A percentile compares a stretch with the other conserved stretches of the same genome.
phyloP scores from a whole-genome alignment of 148 eudicot genomes.

The Rhododendron molle region DNA sequence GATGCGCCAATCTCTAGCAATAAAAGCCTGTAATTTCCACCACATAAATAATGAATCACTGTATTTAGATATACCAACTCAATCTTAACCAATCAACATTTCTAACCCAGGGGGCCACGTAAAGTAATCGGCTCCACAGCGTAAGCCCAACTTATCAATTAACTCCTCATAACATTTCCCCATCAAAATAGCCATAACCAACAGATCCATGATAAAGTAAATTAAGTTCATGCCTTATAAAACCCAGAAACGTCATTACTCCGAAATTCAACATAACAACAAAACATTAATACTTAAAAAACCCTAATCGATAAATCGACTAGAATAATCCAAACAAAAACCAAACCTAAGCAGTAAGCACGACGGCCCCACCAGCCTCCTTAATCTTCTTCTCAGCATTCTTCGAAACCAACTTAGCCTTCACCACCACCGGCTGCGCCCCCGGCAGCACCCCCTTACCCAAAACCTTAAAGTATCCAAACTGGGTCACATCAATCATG shows the following conservation, averaged over 20 bases:
- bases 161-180: neutral
- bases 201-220: neutral
- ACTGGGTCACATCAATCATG: conserved; percentile 31
- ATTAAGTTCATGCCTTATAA: neutral
- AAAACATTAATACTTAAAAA: neutral
- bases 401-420: conserved; percentile 33
- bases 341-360: conserved; percentile 40
- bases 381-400: conserved; percentile 48
- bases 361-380: conserved; percentile 50
- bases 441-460: conserved; percentile 23
- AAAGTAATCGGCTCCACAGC: neutral
- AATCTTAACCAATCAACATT: neutral
- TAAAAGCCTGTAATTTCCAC: neutral
- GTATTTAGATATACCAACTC: neutral
- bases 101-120: neutral
- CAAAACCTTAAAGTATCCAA: conserved; percentile 31
- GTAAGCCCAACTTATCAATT: neutral
- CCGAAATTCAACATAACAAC: neutral
- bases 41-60: neutral
- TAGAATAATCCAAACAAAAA: neutral
- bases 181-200: neutral
- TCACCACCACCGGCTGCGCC: conserved; percentile 23
- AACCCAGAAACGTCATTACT: neutral
- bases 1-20: neutral
- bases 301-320: conserved; percentile 6